Evolutionary conservation across 108 stramenopile genomes (phyloP).

Genomic region (Fragilariopsis cylindrus): DNA sequence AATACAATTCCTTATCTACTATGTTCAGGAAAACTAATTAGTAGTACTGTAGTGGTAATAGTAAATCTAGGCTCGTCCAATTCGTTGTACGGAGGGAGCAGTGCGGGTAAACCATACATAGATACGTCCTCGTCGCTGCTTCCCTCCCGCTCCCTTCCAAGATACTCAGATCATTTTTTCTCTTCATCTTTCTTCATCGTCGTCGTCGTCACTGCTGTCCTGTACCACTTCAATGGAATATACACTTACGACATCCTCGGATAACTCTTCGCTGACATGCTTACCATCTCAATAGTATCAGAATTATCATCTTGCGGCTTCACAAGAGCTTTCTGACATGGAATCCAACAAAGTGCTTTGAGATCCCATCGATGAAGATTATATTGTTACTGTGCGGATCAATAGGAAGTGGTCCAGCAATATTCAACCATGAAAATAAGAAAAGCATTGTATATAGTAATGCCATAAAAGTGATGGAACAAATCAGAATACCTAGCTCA

Average conservation of each 20-base stretch:
- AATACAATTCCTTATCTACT: no score
- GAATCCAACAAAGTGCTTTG: not conserved
- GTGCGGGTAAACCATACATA: no score
- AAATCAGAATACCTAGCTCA: constrained; percentile 20
- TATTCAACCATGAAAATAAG: constrained; percentile 6
- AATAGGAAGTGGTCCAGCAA: constrained; percentile 13
- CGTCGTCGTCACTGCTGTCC: not conserved
- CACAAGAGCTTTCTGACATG: not conserved
- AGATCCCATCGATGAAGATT: constrained; percentile 12
- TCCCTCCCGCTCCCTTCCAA: not conserved
- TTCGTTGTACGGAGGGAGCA: no score
- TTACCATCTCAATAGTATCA: constrained; percentile 5
- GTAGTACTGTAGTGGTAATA: no score
- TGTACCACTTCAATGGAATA: constrained; percentile 2
- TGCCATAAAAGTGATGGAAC: constrained; percentile 17
- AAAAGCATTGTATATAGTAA: constrained; percentile 15
- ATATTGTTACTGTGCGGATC: not conserved
- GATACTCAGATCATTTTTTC: not conserved
- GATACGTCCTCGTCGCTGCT: not conserved
- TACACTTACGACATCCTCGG: constrained; percentile 23
- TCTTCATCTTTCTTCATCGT: not conserved
- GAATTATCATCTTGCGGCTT: not conserved
- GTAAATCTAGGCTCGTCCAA: no score
- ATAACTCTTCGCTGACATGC: not conserved
- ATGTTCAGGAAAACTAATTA: no score